phyloP scores from a whole-genome alignment of 2,329 filamentous ascomycete species.

The Aplosporella prunicola region DNA sequence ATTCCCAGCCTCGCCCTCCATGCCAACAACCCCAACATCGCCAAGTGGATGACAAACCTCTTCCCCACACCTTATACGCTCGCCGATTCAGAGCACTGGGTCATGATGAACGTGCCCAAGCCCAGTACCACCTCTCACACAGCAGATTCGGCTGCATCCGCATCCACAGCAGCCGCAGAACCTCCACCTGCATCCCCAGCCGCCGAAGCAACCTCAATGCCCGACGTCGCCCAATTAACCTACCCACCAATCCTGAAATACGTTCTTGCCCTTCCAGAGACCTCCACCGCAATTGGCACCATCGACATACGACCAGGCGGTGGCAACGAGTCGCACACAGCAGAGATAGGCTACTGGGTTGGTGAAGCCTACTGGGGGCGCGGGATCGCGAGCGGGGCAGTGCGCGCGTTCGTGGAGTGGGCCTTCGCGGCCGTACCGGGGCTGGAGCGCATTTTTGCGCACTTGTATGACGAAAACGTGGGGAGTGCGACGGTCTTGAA shows the following conservation, averaged over 20 bases:
- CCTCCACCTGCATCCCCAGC: background rate
- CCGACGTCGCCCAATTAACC: too few species aligned
- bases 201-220: too few species aligned
- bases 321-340: constrained; percentile 28
- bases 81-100: constrained; percentile 25
- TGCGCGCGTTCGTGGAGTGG: constrained; percentile 28
- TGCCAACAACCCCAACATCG: constrained; percentile 24
- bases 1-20: constrained; percentile 17
- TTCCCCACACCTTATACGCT: constrained; percentile 34
- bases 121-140: constrained; percentile 17
- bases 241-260: background rate
- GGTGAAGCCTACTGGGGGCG: constrained; percentile 27
- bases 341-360: constrained; percentile 36
- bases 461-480: constrained; percentile 23
- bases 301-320: constrained; percentile 29
- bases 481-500: constrained; percentile 28
- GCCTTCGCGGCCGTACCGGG: constrained; percentile 21
- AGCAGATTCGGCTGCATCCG: constrained; percentile 3
- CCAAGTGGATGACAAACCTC: constrained; percentile 27
- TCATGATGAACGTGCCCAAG: constrained; percentile 14
- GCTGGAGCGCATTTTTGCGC: constrained; percentile 20
- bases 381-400: constrained; percentile 24
- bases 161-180: background rate
- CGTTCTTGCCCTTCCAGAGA: constrained; percentile 8
- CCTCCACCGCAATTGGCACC: constrained; percentile 23